Evolutionary conservation across 2,329 filamentous ascomycete species (phyloP).

Genomic region (Elsinoe necatrix): DNA sequence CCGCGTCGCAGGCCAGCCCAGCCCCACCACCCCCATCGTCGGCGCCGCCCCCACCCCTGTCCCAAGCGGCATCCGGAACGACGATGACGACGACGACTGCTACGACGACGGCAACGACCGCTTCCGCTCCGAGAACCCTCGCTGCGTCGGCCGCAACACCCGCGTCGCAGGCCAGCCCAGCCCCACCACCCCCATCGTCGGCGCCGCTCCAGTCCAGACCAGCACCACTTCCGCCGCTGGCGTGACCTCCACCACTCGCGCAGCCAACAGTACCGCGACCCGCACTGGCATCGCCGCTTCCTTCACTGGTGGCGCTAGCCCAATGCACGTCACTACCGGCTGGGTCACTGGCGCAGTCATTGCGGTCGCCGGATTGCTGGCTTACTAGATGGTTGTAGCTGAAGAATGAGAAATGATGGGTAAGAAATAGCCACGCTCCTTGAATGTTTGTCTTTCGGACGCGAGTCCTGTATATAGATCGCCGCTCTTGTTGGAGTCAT

Average conservation of each 20-base stretch:
- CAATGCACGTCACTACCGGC: conserved; percentile 2
- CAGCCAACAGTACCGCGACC: too few species aligned
- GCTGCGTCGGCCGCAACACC: conserved; percentile 3
- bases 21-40: background rate
- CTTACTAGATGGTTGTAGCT: conserved; percentile 2
- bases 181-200: background rate
- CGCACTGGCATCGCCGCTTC: conserved; percentile 10
- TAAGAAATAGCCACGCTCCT: background rate
- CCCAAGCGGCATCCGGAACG: background rate
- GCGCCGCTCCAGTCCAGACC: background rate
- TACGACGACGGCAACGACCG: conserved; percentile 7
- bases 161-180: background rate
- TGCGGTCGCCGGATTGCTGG: background rate
- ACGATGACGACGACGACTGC: conserved; percentile 11
- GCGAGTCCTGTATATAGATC: conserved; percentile 3
- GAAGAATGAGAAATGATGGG: background rate
- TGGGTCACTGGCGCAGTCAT: conserved; percentile 3
- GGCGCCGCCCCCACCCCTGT: conserved; percentile 2
- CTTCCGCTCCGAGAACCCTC: conserved; percentile 7
- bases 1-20: background rate
- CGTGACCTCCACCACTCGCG: background rate
- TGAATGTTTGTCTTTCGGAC: background rate
- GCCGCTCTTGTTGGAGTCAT: background rate
- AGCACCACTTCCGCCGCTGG: conserved; percentile 3
- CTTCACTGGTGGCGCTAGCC: conserved; percentile 6